A percentile compares a stretch with the other conserved stretches of the same genome.
Conservation (phyloP, 1,284 basidiomycete genomes). For the Veloboletus limbatus region DNA sequence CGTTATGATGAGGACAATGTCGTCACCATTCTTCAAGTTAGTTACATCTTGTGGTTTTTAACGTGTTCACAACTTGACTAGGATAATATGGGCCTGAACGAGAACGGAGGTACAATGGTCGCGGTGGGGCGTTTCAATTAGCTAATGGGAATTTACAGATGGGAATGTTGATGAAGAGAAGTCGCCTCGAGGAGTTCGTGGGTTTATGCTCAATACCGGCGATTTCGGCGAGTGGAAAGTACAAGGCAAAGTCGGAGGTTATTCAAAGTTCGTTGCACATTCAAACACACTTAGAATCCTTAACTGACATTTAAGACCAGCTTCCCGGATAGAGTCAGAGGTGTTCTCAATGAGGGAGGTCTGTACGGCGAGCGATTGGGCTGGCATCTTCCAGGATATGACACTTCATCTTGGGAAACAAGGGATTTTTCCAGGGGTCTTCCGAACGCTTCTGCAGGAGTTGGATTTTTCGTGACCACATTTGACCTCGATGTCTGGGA, state of each 20-base stretch:
- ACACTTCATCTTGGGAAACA: constrained; percentile 56
- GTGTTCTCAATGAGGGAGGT: constrained; percentile 77
- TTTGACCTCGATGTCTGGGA: constrained; percentile 59
- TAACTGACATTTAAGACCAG: constrained; percentile 22
- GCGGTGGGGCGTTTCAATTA: constrained; percentile 6
- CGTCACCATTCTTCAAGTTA: constrained; percentile 69
- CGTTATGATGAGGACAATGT: constrained; percentile 59
- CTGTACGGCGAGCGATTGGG: constrained; percentile 74
- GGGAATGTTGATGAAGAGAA: constrained; percentile 41
- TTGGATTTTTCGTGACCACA: constrained; percentile 77
- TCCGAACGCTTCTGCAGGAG: constrained; percentile 53
- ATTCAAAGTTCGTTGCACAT: constrained; percentile 51
- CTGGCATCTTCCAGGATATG: constrained; percentile 79
- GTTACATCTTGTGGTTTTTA: constrained; percentile 5
- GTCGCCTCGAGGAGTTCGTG: constrained; percentile 76
- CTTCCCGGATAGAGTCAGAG: constrained; percentile 67
- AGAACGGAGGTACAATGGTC: constrained; percentile 45
- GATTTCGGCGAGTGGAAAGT: constrained; percentile 72
- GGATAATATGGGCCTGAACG: constrained; percentile 79
- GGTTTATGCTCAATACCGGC: constrained; percentile 61
- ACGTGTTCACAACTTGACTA: constrained; percentile 27
- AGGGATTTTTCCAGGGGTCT: constrained; percentile 57
- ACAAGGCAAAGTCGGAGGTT: constrained; percentile 79
- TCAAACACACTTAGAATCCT: not conserved
- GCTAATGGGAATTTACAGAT: constrained; percentile 16